Conservation (phyloP, 768 basidiomycete species). For the Termitomyces heimii region DNA sequence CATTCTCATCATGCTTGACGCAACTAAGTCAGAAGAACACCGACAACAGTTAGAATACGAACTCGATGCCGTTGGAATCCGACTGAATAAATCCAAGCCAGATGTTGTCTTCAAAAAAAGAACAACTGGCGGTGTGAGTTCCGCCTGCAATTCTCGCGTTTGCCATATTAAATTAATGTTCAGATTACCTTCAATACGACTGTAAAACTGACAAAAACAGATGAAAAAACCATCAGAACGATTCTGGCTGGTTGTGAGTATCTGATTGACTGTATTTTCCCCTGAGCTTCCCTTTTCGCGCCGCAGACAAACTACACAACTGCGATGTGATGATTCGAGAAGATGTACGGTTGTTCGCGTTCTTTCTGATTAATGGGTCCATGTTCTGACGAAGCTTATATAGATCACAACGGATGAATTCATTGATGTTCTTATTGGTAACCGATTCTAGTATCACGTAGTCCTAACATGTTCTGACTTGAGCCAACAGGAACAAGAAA, state of each 20-base stretch:
- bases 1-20: conserved; percentile 89
- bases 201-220: conserved; percentile 89
- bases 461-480: not conserved
- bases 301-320: conserved; percentile 79
- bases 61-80: conserved; percentile 93
- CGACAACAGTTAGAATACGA: conserved; percentile 84
- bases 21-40: conserved; percentile 92
- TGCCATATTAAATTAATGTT: conserved; percentile 2
- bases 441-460: conserved; percentile 2
- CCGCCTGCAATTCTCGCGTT: not conserved
- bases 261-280: not conserved
- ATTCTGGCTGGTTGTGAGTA: conserved; percentile 82
- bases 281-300: not conserved
- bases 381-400: not conserved
- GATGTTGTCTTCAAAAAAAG: conserved; percentile 95
- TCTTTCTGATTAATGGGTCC: not conserved
- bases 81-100: conserved; percentile 84
- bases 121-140: conserved; percentile 82
- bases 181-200: conserved; percentile 91
- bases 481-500: conserved; percentile 72
- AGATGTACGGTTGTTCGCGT: conserved; percentile 51
- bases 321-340: conserved; percentile 99
- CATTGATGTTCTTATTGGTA: conserved; percentile 95
- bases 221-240: conserved; percentile 90
- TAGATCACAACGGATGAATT: conserved; percentile 96